Evolutionary conservation across 106 monocot species (phyloP), one percentile per base, ranked within the genome.

Genomic region (Platanthera zijinensis): DNA sequence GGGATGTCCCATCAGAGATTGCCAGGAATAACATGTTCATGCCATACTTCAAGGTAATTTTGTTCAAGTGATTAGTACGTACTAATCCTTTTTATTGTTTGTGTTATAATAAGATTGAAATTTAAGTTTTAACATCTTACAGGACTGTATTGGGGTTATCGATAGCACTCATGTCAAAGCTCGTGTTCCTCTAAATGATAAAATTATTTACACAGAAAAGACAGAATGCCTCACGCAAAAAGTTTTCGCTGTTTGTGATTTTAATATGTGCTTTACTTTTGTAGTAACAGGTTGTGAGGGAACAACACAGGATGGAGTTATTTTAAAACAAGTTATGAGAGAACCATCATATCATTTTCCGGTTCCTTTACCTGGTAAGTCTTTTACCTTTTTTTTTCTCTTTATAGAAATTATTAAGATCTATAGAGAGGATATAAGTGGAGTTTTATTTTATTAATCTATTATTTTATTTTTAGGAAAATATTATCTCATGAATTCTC

Each of bases 71-170:
- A 13, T 46, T 13, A 12, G 39, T 5, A 69, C 3, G 3, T 22
- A 28, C 28, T 28, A 48, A 71, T 10, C 5, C 8, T 8, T 48
- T 71, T 48, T 50, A 5, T 71, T 22, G 7, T 39, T 10, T 5
- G 4, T 69, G 15, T 69, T 7, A 39, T 39, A 1, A 48, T 0
- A 49, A 25, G 5, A n/a, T 50, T 19, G 22, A 17, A 51, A 8
- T 2, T 19, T 73, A 5, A 1, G 13, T 19, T 10, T 25, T 57
- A 8, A 46, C 51, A 50, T 10, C 3, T 73, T 15, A 9, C 51
- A 73, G 73, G 73, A 73, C n/a, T 73, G 73, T 73, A 73, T 73
- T 73, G 73, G 73, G 9, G n/a, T 51, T 15, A 49, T 73, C 14
- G 73, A 73, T 73, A 21, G 18, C 13, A 73, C 73, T 73, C 73